Evolutionary conservation across 495 filamentous ascomycete species (phyloP), one percentile per base, ranked within the genome.

Genomic region (Trichoderma orchidacearum): DNA sequence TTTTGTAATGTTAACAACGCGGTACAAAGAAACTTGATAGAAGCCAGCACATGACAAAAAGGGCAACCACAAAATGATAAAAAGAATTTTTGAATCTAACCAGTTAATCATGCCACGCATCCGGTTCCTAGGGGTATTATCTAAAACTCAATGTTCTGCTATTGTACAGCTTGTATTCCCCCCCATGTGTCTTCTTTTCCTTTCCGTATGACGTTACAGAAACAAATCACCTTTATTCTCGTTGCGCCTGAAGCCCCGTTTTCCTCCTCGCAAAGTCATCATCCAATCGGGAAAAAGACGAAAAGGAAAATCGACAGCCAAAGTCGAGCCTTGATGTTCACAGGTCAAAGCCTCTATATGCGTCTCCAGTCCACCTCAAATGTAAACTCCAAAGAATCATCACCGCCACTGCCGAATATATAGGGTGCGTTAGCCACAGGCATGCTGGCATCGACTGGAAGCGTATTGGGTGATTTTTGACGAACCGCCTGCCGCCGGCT

Each of bases 1-100:
- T 82, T 56, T 61, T 88, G 34, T 75, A 60, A 65, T 23, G 15
- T 3, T 11, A 5, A 18, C 13, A 36, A n/a, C n/a, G n/a, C n/a
- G n/a, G n/a, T n/a, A n/a, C n/a, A n/a, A n/a, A n/a, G n/a, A n/a
- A n/a, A n/a, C n/a, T n/a, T n/a, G n/a, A n/a, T n/a, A n/a, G n/a
- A n/a, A n/a, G 8, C n/a, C 12, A n/a, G n/a, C 11, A n/a, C 32
- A 35, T 35, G 3, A 35, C n/a, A 3, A 35, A 11, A 13, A 11
- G n/a, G 32, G 8, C 32, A 34, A 34, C 32, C n/a, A 8, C 2
- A 12, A 15, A 12, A 34, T 12, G n/a, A 34, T 12, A 34, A 34
- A 34, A 34, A 34, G n/a, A 34, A 34, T 15, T 11, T 18, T 13
- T 38, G n/a, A 38, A 41, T 41, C 36, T 41, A 5, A 1, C 8